phyloP scores from a whole-genome alignment of 78 protist species.

The Trichosphaerium sp. region DNA sequence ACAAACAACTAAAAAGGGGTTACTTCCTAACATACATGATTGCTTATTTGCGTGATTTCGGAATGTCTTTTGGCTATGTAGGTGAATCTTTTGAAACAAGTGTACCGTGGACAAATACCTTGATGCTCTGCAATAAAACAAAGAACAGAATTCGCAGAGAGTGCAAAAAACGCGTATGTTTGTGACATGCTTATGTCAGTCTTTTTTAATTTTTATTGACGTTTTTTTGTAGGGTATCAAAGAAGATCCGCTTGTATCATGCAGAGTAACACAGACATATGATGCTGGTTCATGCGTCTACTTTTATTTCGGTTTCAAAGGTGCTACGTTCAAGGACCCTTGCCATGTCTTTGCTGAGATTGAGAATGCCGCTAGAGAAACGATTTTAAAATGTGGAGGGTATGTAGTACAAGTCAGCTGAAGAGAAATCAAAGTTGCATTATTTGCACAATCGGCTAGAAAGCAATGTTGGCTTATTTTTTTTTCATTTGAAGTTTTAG shows the following conservation, averaged over 20 bases:
- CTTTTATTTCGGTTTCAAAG: conserved; percentile 20
- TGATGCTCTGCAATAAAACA: conserved; percentile 4
- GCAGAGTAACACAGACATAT: conserved; percentile 28
- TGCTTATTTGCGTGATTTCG: conserved; percentile 26
- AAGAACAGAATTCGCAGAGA: background rate
- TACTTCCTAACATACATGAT: conserved; percentile 22
- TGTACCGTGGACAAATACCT: conserved; percentile 4
- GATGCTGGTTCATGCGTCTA: conserved; percentile 27
- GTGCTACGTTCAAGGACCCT: background rate
- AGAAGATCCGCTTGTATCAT: conserved; percentile 10
- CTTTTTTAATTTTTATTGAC: too few relatives aligned
- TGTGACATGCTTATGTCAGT: too few relatives aligned
- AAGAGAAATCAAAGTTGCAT: too few relatives aligned
- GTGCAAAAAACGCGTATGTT: background rate
- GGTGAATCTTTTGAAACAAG: conserved; percentile 25
- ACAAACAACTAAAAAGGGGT: too few relatives aligned
- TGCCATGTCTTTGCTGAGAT: background rate
- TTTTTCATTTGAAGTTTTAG: too few relatives aligned
- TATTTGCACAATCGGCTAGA: too few relatives aligned
- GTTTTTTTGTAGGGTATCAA: too few relatives aligned
- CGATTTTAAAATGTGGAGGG: background rate
- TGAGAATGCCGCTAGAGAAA: conserved; percentile 14
- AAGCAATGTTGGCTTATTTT: too few relatives aligned
- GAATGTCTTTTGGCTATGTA: conserved; percentile 1
- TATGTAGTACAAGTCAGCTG: too few relatives aligned